phyloP scores from a whole-genome alignment of 2,329 filamentous ascomycete species.

The Piedraia hortae region DNA sequence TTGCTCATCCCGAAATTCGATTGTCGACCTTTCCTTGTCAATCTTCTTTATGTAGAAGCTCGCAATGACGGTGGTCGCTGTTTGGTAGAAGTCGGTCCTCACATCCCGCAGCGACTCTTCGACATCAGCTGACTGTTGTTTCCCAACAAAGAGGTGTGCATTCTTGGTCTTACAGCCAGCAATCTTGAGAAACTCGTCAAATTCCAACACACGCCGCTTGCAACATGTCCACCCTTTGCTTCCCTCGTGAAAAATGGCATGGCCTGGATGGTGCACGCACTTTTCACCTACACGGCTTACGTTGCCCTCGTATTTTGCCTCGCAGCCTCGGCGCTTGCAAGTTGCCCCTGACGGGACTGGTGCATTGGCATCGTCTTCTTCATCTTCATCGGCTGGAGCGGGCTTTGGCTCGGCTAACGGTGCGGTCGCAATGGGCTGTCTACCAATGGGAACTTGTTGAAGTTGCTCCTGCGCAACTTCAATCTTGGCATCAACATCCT shows the following conservation, averaged over 20 bases:
- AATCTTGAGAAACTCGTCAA: constrained; percentile 94
- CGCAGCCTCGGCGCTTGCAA: constrained; percentile 58
- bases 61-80: constrained; percentile 54
- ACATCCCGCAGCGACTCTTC: constrained; percentile 60
- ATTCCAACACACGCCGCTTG: constrained; percentile 81
- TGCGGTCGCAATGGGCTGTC: constrained; percentile 7
- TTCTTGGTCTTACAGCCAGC: constrained; percentile 64
- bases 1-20: constrained; percentile 33
- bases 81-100: constrained; percentile 92
- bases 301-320: constrained; percentile 33
- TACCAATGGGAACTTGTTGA: constrained; percentile 6
- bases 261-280: constrained; percentile 72
- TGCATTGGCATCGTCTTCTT: constrained; percentile 56
- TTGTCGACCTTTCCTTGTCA: constrained; percentile 46
- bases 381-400: constrained; percentile 39
- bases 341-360: constrained; percentile 45
- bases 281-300: constrained; percentile 37
- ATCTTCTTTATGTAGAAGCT: constrained; percentile 96
- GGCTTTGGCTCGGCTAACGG: constrained; percentile 13
- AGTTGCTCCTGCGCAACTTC: constrained; percentile 7
- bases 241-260: constrained; percentile 86
- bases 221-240: constrained; percentile 96
- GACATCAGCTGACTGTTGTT: constrained; percentile 26
- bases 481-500: constrained; percentile 12
- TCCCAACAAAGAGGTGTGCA: constrained; percentile 60